Evolutionary conservation across 1,284 basidiomycete species (phyloP).

Genomic region (Sparassis latifolia): DNA sequence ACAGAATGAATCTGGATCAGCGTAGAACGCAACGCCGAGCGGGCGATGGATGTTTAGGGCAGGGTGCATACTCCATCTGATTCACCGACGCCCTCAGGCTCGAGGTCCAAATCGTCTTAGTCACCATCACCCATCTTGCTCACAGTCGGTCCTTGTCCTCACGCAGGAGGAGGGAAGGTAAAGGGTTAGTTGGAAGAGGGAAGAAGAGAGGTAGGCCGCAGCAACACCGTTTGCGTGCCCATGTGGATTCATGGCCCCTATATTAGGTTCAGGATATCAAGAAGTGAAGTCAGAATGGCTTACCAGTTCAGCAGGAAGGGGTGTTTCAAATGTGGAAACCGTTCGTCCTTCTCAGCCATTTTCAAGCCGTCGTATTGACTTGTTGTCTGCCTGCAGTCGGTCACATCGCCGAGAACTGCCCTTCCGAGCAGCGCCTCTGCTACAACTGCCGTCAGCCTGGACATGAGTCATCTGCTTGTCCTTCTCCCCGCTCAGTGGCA

Average conservation of each 20-base stretch:
- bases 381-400: constrained; percentile 49
- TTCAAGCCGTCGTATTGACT: constrained; percentile 1
- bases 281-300: constrained; percentile 47
- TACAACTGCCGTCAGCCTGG: constrained; percentile 90
- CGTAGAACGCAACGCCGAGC: too few species aligned
- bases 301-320: constrained; percentile 77
- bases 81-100: constrained; percentile 2
- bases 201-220: constrained; percentile 28
- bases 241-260: constrained; percentile 1
- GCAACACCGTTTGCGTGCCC: not conserved
- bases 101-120: constrained; percentile 11
- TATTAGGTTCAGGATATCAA: constrained; percentile 18
- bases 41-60: not conserved
- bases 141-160: constrained; percentile 32
- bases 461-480: constrained; percentile 85
- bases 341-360: constrained; percentile 39
- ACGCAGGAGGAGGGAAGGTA: constrained; percentile 39
- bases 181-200: constrained; percentile 41
- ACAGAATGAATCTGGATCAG: too few species aligned
- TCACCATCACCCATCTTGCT: constrained; percentile 30
- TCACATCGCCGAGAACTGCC: constrained; percentile 87
- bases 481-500: constrained; percentile 70
- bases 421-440: constrained; percentile 81
- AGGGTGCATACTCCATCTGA: not conserved
- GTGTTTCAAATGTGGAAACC: constrained; percentile 82